Conservation (phyloP, 495 filamentous ascomycete species). For the Penicillium coprophilum region DNA sequence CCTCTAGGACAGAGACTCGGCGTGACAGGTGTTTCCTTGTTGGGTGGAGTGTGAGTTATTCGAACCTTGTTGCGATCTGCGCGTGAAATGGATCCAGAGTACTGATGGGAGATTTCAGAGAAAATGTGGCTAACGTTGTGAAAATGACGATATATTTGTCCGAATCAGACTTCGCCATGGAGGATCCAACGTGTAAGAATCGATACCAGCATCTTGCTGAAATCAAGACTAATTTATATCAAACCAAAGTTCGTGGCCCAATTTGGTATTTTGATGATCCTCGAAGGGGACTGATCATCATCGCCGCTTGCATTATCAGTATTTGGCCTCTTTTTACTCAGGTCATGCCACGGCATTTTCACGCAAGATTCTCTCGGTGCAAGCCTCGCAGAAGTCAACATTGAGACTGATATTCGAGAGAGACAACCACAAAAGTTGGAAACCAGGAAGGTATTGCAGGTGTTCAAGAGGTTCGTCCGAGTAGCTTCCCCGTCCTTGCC, state of each 20-base stretch:
- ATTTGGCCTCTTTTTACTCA: constrained; percentile 25
- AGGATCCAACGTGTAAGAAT: constrained; percentile 23
- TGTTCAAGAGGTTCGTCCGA: neutral
- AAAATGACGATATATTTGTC: constrained; percentile 20
- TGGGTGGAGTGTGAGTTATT: constrained; percentile 26
- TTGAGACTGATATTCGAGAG: neutral
- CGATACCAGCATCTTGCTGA: neutral
- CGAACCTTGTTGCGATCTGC: neutral
- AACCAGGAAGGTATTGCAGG: neutral
- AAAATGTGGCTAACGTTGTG: constrained; percentile 20
- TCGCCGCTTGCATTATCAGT: constrained; percentile 22
- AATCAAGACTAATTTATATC: neutral
- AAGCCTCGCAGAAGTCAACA: neutral
- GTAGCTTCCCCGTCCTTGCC: constrained; percentile 14
- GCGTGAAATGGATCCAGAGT: neutral
- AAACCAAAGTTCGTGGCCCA: constrained; percentile 16
- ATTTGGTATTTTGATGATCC: constrained; percentile 12
- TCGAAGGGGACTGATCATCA: constrained; percentile 21
- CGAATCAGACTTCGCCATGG: neutral
- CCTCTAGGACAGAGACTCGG: constrained; percentile 19
- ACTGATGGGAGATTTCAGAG: constrained; percentile 10
- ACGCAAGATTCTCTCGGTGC: neutral
- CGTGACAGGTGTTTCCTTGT: constrained; percentile 24
- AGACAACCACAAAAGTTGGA: neutral
- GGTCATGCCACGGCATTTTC: constrained; percentile 12